Evolutionary conservation across 805 yeast species (phyloP), one percentile per base, ranked within the genome.

Genomic region (Candida pini): DNA sequence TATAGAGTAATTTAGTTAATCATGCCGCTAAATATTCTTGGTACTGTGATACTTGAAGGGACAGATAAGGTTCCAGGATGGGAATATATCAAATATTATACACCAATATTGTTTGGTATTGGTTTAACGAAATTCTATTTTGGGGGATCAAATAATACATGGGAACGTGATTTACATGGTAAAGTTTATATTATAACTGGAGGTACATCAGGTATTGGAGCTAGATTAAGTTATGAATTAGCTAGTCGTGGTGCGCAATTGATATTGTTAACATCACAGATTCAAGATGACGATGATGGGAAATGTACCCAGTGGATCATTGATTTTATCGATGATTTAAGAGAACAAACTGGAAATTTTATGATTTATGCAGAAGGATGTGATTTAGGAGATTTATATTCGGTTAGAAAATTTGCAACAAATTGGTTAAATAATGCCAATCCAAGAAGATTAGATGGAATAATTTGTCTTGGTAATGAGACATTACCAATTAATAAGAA

Each of bases 111-210:
- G 0, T 61, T 68, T 0, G 60, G 59, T 0, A 51, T 71, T 0
- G 70, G 63, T 0, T 69, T 70, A 1, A 33, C 77, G 28, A 90
- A 90, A 55, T 75, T 74, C 54, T 86, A 83, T 62, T 78, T 83
- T 49, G 73, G 81, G 23, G 98, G 98, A 9, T 58, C 84, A 2
- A 46, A 72, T 15, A 92, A 90, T 60, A 83, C 88, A 0, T 90
- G 96, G 96, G 95, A 86, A 41, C 69, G 97, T 40, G 89, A 88
- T 44, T 60, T 90, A 54, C 96, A 92, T 53, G 97, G 97, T 2
- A 78, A 79, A 50, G 97, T 89, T 4, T 82, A 69, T 48, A 64
- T 84, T 15, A 68, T 85, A 6, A 82, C 92, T 0, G 98, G 98
- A n/a, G 98, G 95, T 2, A 90, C 97, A 0, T 72, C 94, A 1